Percentiles rank a stretch among this genome's conserved stretches.
These are phyloP conservation scores for Wickerhamomyces ciferrii DNA, from an alignment of 805 yeast species.

Conservation along the genomic window DNA sequence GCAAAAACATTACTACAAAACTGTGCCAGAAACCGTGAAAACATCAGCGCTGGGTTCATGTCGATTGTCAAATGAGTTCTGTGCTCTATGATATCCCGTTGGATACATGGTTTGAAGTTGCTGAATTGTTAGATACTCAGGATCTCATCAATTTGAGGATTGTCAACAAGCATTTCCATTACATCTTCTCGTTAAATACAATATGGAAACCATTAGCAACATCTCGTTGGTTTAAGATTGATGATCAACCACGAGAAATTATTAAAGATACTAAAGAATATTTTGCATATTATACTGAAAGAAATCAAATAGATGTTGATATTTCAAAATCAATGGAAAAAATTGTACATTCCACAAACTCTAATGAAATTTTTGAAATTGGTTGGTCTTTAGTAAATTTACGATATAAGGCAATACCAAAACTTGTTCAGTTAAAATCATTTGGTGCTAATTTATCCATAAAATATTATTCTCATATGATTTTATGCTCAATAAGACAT, in stretches of 20 bases:
- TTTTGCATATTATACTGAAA: not conserved
- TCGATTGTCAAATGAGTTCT: not conserved
- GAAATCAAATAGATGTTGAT: not conserved
- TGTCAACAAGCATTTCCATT: not conserved
- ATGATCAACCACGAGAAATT: not conserved
- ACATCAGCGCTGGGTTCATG: not conserved
- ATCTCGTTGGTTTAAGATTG: not conserved
- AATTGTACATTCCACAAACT: not conserved
- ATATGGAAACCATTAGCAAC: not conserved
- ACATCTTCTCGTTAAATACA: not conserved
- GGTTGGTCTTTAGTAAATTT: not conserved
- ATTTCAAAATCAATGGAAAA: not conserved
- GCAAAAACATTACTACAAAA: too few species aligned
- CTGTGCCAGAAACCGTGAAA: not conserved
- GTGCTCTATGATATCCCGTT: not conserved
- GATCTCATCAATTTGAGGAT: not conserved
- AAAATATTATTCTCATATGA: not conserved
- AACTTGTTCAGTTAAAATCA: not conserved
- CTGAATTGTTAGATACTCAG: not conserved
- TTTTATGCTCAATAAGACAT: not conserved
- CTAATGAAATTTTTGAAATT: not conserved
- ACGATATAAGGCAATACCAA: not conserved
- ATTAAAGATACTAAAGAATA: not conserved
- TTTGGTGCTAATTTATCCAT: not conserved
- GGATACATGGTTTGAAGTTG: not conserved